These are phyloP conservation scores for Pseudogymnoascus verrucosus DNA, from an alignment of 2,329 filamentous ascomycete species.

Conservation along the genomic window DNA sequence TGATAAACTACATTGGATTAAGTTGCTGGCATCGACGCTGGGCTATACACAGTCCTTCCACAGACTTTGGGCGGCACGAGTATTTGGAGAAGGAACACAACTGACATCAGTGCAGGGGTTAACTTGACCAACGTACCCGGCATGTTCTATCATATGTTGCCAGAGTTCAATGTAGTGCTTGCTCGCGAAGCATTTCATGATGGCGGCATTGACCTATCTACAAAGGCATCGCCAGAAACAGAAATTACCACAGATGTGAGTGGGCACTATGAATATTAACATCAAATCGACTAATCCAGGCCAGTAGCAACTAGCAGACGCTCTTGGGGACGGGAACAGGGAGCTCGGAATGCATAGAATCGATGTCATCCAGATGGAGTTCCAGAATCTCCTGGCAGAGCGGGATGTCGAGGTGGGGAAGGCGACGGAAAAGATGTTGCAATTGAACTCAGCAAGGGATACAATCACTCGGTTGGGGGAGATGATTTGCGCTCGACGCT, in stretches of 20 bases:
- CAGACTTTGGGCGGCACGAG: background rate
- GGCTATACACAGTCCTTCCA: too few species aligned
- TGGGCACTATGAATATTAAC: background rate
- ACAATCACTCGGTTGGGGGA: background rate
- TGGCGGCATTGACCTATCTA: background rate
- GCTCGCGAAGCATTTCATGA: background rate
- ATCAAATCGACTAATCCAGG: background rate
- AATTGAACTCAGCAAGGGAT: background rate
- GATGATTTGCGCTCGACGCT: background rate
- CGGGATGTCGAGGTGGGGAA: background rate
- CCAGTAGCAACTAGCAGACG: conserved; percentile 2
- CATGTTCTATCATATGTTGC: background rate
- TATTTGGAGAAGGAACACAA: background rate
- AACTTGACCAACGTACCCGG: background rate
- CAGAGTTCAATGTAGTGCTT: background rate
- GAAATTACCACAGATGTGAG: conserved; percentile 5
- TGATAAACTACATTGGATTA: background rate
- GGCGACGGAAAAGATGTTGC: background rate
- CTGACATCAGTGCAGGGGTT: background rate
- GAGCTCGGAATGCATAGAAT: background rate
- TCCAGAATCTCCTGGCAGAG: background rate
- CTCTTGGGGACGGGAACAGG: background rate
- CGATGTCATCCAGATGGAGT: background rate
- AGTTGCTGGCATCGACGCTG: background rate
- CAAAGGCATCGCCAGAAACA: background rate